phyloP scores from a whole-genome alignment of 129 eudicot species.

The Kitagawia praeruptora region DNA sequence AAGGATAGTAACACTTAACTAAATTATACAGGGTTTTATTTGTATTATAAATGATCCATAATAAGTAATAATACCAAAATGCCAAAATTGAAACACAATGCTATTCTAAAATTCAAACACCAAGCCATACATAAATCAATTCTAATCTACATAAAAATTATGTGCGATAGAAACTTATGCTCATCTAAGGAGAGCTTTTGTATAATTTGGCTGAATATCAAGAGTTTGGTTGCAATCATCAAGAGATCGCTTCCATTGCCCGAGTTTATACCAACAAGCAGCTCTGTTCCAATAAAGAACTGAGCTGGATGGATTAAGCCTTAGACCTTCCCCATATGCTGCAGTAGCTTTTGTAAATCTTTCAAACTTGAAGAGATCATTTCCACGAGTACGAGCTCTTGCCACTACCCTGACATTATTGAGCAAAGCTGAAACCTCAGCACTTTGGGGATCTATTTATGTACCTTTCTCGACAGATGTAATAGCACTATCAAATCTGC shows the following conservation, averaged over 20 bases:
- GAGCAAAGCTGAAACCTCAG: conserved; percentile 50
- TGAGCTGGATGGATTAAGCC: conserved; percentile 61
- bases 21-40: too few species aligned
- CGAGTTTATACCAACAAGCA: conserved; percentile 91
- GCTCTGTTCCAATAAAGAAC: conserved; percentile 90
- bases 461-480: conserved; percentile 53
- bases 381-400: conserved; percentile 84
- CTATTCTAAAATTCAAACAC: too few species aligned
- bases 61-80: too few species aligned
- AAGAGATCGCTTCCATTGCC: conserved; percentile 60
- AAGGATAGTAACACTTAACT: too few species aligned
- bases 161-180: too few species aligned
- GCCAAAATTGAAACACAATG: too few species aligned
- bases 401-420: conserved; percentile 49
- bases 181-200: conserved; percentile 80
- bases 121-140: too few species aligned
- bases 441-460: conserved; percentile 41
- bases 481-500: conserved; percentile 81
- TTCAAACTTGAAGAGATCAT: conserved; percentile 76
- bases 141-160: too few species aligned
- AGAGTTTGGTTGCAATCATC: conserved; percentile 93
- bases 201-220: conserved; percentile 57
- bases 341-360: conserved; percentile 81
- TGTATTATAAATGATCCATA: too few species aligned
- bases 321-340: conserved; percentile 90